Evolutionary conservation across 805 yeast species (phyloP), one percentile per base, ranked within the genome.

Genomic region (Candida caryicola): DNA sequence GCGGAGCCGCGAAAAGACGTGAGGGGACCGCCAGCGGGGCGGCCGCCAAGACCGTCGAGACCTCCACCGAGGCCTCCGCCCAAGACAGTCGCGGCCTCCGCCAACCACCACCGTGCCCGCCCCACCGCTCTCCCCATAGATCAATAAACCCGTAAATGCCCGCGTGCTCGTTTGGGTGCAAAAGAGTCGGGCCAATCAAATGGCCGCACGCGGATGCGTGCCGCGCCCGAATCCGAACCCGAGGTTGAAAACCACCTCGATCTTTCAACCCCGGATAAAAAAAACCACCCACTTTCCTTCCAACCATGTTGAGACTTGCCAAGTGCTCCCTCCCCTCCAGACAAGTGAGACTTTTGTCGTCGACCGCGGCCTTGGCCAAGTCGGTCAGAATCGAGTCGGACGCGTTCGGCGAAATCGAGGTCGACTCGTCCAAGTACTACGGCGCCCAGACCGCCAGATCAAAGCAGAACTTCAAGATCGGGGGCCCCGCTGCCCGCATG

Each of bases 401-500:
- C 69, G 98, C 98, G 36, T 93, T 91, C 58, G 99, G 99, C 52
- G 96, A 87, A 60, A 85, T 93, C 57, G 88, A 89, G 61, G 99
- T 91, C 36, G 89, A 86, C 43, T 70, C 79, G 47, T 76, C 85
- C 54, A 81, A 78, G 64, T 91, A 91, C 76, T 91, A 96, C 91
- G 99, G 99, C 44, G 98, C 98, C 31, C 99, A 93, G 71, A 93
- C 99, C 45, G 90, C 85, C 58, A 81, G 98, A 69, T 90, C 98
- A 15, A 76, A 80, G 51, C 83, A 81, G 67, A 93, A 93, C 77
- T 93, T 93, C 76, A 85, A 89, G 67, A 93, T 93, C 56, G 99
- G 99, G 49, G 97, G 97, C 42, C 74, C 76, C 13, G 79, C 89
- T 51, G 98, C 93, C 61, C 76, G 77, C 46, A 82, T 91, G 83